phyloP scores from a whole-genome alignment of 139 green algal genomes.

The Volvox africanus region DNA sequence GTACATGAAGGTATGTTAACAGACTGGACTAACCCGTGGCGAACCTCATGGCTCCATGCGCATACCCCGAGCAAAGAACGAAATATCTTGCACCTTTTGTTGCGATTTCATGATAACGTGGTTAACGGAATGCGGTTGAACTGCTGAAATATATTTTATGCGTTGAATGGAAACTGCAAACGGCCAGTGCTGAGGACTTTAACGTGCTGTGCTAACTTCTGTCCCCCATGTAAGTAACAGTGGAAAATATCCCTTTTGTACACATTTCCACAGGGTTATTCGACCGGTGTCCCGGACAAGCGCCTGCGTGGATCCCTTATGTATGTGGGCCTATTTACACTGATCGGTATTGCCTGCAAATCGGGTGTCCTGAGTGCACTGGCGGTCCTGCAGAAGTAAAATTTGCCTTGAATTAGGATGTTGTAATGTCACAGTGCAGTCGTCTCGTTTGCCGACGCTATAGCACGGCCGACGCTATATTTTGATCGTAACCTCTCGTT shows the following conservation, averaged over 20 bases:
- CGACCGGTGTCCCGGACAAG: conserved; percentile 58
- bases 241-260: not conserved
- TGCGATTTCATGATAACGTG: not conserved
- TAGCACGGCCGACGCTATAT: too few species aligned
- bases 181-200: too few species aligned
- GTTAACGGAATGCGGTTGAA: not conserved
- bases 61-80: too few species aligned
- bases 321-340: conserved; percentile 57
- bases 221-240: too few species aligned
- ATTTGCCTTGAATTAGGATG: too few species aligned
- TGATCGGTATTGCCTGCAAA: conserved; percentile 49
- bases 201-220: too few species aligned
- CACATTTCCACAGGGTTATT: conserved; percentile 53
- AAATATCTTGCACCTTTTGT: not conserved
- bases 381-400: not conserved
- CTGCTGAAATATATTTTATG: not conserved
- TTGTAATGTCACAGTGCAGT: too few species aligned
- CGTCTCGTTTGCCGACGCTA: too few species aligned
- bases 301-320: conserved; percentile 45
- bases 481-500: too few species aligned
- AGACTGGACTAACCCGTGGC: too few species aligned
- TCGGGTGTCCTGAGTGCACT: not conserved
- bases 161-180: too few species aligned
- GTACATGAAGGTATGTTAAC: conserved; percentile 58
- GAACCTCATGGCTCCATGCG: not conserved